phyloP scores from a whole-genome alignment of 1,284 basidiomycete genomes.

The Microbotryum saponariae region DNA sequence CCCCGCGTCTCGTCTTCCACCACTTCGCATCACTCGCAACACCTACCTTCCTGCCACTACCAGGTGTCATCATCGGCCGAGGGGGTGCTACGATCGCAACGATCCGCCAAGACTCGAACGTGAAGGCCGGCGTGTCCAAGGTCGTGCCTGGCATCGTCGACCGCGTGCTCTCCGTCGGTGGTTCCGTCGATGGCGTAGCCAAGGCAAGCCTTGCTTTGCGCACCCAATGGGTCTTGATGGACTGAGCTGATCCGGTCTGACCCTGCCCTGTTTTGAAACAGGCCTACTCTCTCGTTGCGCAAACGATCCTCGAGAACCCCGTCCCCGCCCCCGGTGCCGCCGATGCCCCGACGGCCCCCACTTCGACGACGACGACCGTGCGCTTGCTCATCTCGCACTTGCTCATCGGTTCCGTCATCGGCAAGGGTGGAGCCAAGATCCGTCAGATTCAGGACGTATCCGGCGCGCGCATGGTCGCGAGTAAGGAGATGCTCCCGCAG shows the following conservation, averaged over 20 bases:
- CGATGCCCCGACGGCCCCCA: slow-evolving; percentile 81
- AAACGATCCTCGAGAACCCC: slow-evolving; percentile 69
- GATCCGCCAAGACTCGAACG: slow-evolving; percentile 85
- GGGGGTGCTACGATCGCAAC: slow-evolving; percentile 95
- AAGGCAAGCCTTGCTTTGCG: slow-evolving; percentile 49
- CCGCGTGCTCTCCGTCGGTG: slow-evolving; percentile 87
- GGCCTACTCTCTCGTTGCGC: slow-evolving; percentile 92
- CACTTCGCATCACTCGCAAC: too few relatives aligned
- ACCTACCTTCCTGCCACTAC: neutral
- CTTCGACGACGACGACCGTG: slow-evolving; percentile 94
- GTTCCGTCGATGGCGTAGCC: slow-evolving; percentile 81
- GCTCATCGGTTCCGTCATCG: slow-evolving; percentile 98
- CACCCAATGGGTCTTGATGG: neutral
- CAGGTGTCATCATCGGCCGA: slow-evolving; percentile 90
- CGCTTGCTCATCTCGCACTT: slow-evolving; percentile 97
- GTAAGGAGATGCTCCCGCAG: slow-evolving; percentile 95
- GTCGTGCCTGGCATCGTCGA: slow-evolving; percentile 96
- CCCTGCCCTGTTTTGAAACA: slow-evolving; percentile 38
- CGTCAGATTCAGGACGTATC: slow-evolving; percentile 99
- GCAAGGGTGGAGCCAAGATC: slow-evolving; percentile 94
- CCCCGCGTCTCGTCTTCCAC: too few relatives aligned
- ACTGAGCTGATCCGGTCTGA: neutral
- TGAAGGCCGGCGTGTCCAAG: slow-evolving; percentile 97
- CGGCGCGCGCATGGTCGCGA: slow-evolving; percentile 89
- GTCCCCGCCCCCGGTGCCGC: slow-evolving; percentile 48